Percentiles rank a stretch among this genome's conserved stretches.
Conservation (phyloP, 345 rosid genomes). For the Citrus cavaleriei region DNA sequence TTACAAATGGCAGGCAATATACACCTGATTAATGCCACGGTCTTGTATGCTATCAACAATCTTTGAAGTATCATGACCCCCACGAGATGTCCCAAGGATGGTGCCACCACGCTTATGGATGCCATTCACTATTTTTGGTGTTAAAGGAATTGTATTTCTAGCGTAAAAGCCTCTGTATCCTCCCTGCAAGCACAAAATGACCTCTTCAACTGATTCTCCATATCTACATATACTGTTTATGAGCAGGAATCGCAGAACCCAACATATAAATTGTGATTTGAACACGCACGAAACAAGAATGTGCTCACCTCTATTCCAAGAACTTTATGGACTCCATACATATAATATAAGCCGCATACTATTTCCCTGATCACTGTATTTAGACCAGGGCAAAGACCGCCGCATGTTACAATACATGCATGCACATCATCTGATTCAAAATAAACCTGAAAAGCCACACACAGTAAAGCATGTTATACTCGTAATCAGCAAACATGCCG, state of each 20-base stretch:
- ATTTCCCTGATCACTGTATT: slow-evolving; percentile 88
- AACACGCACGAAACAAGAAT: not conserved
- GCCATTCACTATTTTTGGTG: slow-evolving; percentile 70
- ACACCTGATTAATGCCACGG: slow-evolving; percentile 85
- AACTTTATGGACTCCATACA: slow-evolving; percentile 77
- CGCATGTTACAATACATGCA: slow-evolving; percentile 89
- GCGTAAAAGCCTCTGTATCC: slow-evolving; percentile 93
- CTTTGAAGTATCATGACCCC: slow-evolving; percentile 82
- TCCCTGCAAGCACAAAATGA: slow-evolving; percentile 41
- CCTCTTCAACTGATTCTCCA: not conserved
- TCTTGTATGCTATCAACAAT: slow-evolving; percentile 94
- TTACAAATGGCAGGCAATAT: not conserved
- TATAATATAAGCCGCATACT: slow-evolving; percentile 64
- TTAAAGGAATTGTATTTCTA: slow-evolving; percentile 58
- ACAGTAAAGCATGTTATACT: not conserved
- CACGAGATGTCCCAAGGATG: slow-evolving; percentile 76
- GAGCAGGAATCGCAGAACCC: not conserved
- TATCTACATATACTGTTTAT: not conserved
- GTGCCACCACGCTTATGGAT: slow-evolving; percentile 94
- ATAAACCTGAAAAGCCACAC: slow-evolving; percentile 44
- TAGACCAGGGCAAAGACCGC: slow-evolving; percentile 89
- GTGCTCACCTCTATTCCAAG: slow-evolving; percentile 75
- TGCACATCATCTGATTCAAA: slow-evolving; percentile 73
- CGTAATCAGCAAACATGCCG: not conserved
- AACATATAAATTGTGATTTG: not conserved